Conservation (phyloP, 108 stramenopile genomes). For the Cyclotella distinguenda region DNA sequence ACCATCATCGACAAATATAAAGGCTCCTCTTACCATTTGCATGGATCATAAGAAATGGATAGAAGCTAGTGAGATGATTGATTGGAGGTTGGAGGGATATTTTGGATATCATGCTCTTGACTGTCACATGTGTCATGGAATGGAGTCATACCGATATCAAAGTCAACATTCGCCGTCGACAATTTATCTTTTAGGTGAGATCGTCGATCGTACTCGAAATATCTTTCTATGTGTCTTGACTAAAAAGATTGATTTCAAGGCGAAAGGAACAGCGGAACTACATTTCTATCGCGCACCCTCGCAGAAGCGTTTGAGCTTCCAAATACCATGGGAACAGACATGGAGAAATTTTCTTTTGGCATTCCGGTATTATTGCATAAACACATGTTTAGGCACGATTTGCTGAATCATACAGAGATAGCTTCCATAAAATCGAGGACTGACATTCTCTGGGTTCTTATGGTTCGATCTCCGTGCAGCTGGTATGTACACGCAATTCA, state of each 20-base stretch:
- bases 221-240: too few species aligned
- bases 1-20: background rate
- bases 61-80: constrained; percentile 36
- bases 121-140: constrained; percentile 35
- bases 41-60: constrained; percentile 32
- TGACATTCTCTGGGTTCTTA: constrained; percentile 51
- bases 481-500: constrained; percentile 12
- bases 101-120: constrained; percentile 46
- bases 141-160: background rate
- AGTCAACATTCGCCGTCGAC: constrained; percentile 4
- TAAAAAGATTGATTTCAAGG: background rate
- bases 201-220: too few species aligned
- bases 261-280: constrained; percentile 43
- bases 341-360: constrained; percentile 32
- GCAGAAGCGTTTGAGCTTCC: constrained; percentile 46
- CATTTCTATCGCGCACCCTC: constrained; percentile 38
- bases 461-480: constrained; percentile 50
- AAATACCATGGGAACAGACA: constrained; percentile 22
- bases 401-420: constrained; percentile 37
- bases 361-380: constrained; percentile 46
- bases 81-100: constrained; percentile 41
- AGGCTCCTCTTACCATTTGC: constrained; percentile 12
- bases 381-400: constrained; percentile 53
- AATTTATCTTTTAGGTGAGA: constrained; percentile 36
- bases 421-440: constrained; percentile 24